A percentile compares a stretch with the other conserved stretches of the same genome.
phyloP scores from a whole-genome alignment of 129 eudicot species.

The Lactuca sativa region DNA sequence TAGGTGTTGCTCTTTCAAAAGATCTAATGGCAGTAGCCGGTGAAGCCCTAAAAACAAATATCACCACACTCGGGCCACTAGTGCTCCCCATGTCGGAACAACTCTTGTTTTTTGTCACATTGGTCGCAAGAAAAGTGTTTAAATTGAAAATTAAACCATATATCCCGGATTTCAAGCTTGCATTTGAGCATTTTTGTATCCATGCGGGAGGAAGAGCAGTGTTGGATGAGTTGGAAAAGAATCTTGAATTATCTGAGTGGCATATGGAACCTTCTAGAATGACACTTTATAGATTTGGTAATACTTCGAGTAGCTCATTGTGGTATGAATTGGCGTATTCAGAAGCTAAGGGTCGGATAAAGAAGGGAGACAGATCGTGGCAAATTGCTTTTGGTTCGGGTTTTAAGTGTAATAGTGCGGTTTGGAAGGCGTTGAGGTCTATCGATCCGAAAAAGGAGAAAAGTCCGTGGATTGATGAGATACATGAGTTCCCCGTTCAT shows the following conservation, averaged over 20 bases:
- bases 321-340: slow-evolving; percentile 69
- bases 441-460: slow-evolving; percentile 61
- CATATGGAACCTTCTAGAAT: slow-evolving; percentile 81
- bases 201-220: slow-evolving; percentile 76
- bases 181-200: slow-evolving; percentile 68
- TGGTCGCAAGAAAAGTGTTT: slow-evolving; percentile 53
- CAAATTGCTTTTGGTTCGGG: slow-evolving; percentile 79
- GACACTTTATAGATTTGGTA: slow-evolving; percentile 68
- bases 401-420: slow-evolving; percentile 71
- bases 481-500: slow-evolving; percentile 59
- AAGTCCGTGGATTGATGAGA: slow-evolving; percentile 63
- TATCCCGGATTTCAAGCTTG: slow-evolving; percentile 71
- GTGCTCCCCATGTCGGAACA: slow-evolving; percentile 78
- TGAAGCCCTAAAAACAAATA: slow-evolving; percentile 61
- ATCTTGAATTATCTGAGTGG: slow-evolving; percentile 53
- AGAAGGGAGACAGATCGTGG: slow-evolving; percentile 61
- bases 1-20: slow-evolving; percentile 58
- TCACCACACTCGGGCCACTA: slow-evolving; percentile 61
- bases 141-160: slow-evolving; percentile 63
- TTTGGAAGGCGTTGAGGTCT: slow-evolving; percentile 57
- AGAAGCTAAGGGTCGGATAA: slow-evolving; percentile 68
- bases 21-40: slow-evolving; percentile 71
- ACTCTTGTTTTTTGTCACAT: slow-evolving; percentile 51
- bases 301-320: slow-evolving; percentile 73
- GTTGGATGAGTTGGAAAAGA: slow-evolving; percentile 67